Conservation (phyloP, 805 yeast species). For the Kodamaea restingae region DNA sequence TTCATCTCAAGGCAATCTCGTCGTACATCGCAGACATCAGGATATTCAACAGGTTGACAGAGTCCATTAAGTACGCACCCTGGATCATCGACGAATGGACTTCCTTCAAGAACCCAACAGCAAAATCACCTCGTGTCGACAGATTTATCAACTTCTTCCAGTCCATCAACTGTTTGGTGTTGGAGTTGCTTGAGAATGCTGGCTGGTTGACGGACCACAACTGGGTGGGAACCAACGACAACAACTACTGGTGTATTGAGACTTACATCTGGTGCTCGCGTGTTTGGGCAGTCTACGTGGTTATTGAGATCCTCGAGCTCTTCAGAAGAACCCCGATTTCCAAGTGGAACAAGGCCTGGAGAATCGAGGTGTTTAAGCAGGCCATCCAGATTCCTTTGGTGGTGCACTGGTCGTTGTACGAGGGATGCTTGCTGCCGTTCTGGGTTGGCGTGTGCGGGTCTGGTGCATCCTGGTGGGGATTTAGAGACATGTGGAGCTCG, state of each 20-base stretch:
- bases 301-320: conserved; percentile 37
- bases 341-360: conserved; percentile 36
- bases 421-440: conserved; percentile 43
- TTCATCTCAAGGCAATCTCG: conserved; percentile 32
- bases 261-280: conserved; percentile 43
- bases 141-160: conserved; percentile 35
- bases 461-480: conserved; percentile 43
- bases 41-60: conserved; percentile 40
- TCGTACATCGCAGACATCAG: conserved; percentile 38
- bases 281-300: conserved; percentile 41
- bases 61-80: conserved; percentile 40
- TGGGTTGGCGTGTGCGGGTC: conserved; percentile 47
- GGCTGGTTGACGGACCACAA: conserved; percentile 46
- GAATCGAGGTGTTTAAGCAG: conserved; percentile 33
- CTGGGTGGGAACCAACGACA: conserved; percentile 41
- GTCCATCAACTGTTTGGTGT: conserved; percentile 36
- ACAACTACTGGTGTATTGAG: conserved; percentile 39
- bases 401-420: conserved; percentile 41
- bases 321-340: conserved; percentile 37
- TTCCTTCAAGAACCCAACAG: conserved; percentile 24
- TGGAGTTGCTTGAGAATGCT: conserved; percentile 40
- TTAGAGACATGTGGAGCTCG: conserved; percentile 33
- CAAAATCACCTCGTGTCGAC: conserved; percentile 24
- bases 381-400: conserved; percentile 40
- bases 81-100: conserved; percentile 40